A percentile compares a stretch with the other conserved stretches of the same genome.
phyloP scores from a whole-genome alignment of 2,329 filamentous ascomycete genomes.

The Paecilomyces sp. region DNA sequence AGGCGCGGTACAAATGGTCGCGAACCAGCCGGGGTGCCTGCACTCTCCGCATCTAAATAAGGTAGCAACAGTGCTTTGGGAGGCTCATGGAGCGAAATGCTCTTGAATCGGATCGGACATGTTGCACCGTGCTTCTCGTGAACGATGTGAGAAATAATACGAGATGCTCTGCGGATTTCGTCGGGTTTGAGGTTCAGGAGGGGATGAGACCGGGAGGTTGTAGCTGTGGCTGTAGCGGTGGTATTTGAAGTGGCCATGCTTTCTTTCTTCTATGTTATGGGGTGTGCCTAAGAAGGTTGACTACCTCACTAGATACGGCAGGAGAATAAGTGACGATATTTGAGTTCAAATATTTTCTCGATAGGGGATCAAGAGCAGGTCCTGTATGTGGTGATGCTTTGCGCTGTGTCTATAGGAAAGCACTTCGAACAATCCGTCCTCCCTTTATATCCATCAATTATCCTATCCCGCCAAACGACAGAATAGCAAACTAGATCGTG shows the following conservation, averaged over 20 bases:
- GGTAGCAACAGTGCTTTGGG: conserved; percentile 4
- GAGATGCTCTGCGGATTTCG: conserved; percentile 1
- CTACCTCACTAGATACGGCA: neutral
- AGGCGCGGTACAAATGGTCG: conserved; percentile 4
- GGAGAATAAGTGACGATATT: no score
- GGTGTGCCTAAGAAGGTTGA: neutral
- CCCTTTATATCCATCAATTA: neutral
- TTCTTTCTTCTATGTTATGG: no score
- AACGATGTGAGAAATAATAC: neutral
- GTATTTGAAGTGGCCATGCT: neutral
- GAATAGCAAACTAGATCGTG: neutral
- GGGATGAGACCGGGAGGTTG: neutral
- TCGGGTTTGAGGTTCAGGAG: neutral
- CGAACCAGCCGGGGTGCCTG: neutral
- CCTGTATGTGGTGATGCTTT: neutral
- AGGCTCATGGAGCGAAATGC: conserved; percentile 3
- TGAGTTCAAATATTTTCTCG: no score
- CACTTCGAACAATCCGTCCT: neutral
- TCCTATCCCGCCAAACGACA: neutral
- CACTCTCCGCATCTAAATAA: conserved; percentile 5
- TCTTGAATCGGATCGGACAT: conserved; percentile 1
- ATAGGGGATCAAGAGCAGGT: neutral
- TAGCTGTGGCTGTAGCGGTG: neutral
- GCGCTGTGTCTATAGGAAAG: neutral
- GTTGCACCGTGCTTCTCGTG: neutral